Base-by-base conservation (phyloP, 352 stramenopile genomes). In the Globisporangium spiculum region DNA sequence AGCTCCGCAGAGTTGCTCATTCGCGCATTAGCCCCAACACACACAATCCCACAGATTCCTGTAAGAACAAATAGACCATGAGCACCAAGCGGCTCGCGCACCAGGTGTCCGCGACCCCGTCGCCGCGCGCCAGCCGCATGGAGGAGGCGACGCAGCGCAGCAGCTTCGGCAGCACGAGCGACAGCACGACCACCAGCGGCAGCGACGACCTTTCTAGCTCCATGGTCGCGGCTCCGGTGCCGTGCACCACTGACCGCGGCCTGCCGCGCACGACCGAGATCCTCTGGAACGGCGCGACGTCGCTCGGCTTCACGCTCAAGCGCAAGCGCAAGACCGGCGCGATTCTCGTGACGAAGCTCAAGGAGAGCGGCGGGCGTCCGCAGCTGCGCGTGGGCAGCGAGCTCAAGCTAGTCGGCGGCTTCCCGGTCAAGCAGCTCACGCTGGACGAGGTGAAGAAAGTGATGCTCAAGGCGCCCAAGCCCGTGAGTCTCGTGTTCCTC, bases 401-500 rank as follows among this genome's bases (percentile, higher is more conserved):
- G 67, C 76, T 93, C 26, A 88, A 84, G 70, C 84, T 92, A 59
- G 84, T 93, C 12, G 80, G 83, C 30, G 85, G 85, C 22, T 92
- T 93, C 68, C 84, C 85, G 2, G 81, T 93, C 16, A 76, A 83
- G 69, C 80, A 84, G 20, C 75, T 93, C 50, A 92, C 81, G 53
- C 75, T 91, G 9, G 65, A 73, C 44, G 85, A 90, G 61, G 80
- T 93, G 20, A 93, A 93, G 73, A 90, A 91, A 68, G 75, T 93
- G 56, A 91, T 93, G 81, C 74, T 91, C 18, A 63, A 77, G 65
- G 84, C 84, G 4, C 82, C 83, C 32, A 91, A 92, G 67, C 85
- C 85, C 36, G 81, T 93, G 72, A 91, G 83, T 56, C 80, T 93
- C 57, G 83, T 93, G 60, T 93, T 93, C 68, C 63, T 91, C n/a